A percentile compares a stretch with the other conserved stretches of the same genome.
phyloP scores from a whole-genome alignment of 257 asterid genomes.

The Nicotiana attenuata region DNA sequence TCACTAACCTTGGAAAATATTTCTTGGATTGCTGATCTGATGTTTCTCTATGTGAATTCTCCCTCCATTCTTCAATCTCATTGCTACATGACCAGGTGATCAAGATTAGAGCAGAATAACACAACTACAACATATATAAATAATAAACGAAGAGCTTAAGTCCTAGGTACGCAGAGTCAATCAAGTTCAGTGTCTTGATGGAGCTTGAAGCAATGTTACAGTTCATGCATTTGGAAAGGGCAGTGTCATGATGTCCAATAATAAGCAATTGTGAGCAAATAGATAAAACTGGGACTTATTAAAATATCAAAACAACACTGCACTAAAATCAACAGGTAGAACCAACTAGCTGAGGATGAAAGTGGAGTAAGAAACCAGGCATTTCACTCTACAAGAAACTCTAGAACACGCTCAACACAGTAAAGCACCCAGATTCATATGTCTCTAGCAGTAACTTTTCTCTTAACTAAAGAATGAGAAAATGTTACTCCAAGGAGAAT shows the following conservation, averaged over 20 bases:
- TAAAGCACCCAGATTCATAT: not conserved
- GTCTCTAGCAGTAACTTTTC: not conserved
- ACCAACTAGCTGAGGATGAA: not conserved
- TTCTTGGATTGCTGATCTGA: not conserved
- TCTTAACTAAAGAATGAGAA: not conserved
- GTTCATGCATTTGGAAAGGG: not conserved
- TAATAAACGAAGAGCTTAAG: not conserved
- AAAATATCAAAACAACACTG: not conserved
- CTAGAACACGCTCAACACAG: not conserved
- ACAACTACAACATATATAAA: not conserved
- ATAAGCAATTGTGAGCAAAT: not conserved
- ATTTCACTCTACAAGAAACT: conserved; percentile 4
- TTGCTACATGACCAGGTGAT: conserved; percentile 7
- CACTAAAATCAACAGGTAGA: not conserved
- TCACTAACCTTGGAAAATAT: conserved; percentile 17
- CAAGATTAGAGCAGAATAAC: conserved; percentile 6
- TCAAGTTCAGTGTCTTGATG: conserved; percentile 4
- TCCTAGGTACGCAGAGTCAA: not conserved
- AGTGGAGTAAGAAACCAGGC: not conserved
- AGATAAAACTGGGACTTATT: not conserved
- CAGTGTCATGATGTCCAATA: not conserved
- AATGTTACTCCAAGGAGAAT: not conserved
- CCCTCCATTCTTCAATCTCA: conserved; percentile 3
- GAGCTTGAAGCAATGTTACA: not conserved
- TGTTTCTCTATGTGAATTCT: not conserved